Evolutionary conservation across 257 asterid species (phyloP), one percentile per base, ranked within the genome.

Genomic region (Solanum chilense): DNA sequence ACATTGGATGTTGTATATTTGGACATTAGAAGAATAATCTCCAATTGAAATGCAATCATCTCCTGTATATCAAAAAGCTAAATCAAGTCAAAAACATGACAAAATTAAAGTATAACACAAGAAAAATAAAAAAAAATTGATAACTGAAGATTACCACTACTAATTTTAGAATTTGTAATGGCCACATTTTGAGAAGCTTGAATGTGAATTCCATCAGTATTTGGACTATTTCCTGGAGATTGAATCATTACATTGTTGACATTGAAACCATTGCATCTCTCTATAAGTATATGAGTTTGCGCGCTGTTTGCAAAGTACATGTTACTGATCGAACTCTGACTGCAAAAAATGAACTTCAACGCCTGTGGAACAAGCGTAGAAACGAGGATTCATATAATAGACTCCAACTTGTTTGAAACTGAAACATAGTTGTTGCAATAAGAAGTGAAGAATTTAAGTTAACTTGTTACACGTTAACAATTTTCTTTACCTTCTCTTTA

Each of bases 21-120:
- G 69, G 33, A 96, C 71, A 84, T 94, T 31, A 31, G 94, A 94
- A 85, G 87, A 88, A 69, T 41, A 87, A 86, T 96, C 98, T 58
- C 98, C 98, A 44, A 96, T 91, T 0, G 98, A 94, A 82, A 96
- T 90, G 71, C 99, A 96, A 86, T 96, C 98, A 85, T 96, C 98
- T 15, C 99, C 98, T 96, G 49, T 33, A 70, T 49, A 45, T 33
- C 9, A 35, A 12, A 62, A 84, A 10, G 5, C 39, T 37, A 56
- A 49, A 35, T 21, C 68, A 60, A 62, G 70, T 62, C 5, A 6
- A 85, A 66, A 21, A 62, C 23, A 25, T n/a, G 12, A 42, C 20
- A 42, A 8, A 29, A 85, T 66, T 25, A 29, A 39, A 31, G 11
- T 41, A 21, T 6, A 85, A 21, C n/a, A 71, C 9, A 16, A 3